These are phyloP conservation scores for Erythrobasidium yunnanense DNA, from an alignment of 768 basidiomycete species.

Conservation along the genomic window DNA sequence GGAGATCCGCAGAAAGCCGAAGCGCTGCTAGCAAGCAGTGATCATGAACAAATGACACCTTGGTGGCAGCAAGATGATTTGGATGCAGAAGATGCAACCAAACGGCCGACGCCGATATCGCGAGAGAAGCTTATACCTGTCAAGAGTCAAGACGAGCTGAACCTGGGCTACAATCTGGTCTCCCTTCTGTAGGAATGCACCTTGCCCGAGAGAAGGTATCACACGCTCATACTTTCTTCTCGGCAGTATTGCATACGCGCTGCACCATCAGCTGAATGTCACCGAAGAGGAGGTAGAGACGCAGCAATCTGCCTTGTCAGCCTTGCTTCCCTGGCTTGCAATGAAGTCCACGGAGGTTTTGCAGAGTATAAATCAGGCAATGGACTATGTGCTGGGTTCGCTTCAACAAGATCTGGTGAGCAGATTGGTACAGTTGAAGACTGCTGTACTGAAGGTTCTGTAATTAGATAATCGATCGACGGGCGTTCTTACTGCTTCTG, in stretches of 20 bases:
- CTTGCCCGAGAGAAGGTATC: too few relatives aligned
- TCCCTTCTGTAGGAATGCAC: conserved; percentile 18
- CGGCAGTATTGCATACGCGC: conserved; percentile 1
- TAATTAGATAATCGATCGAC: conserved; percentile 8
- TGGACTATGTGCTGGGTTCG: background rate
- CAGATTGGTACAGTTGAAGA: background rate
- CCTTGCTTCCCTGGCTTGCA: background rate
- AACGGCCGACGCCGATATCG: background rate
- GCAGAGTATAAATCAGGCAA: background rate
- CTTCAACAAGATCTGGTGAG: background rate
- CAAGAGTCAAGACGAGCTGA: background rate
- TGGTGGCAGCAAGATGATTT: background rate
- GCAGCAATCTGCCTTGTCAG: background rate
- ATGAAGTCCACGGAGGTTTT: background rate
- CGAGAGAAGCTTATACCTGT: background rate
- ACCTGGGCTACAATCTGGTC: background rate
- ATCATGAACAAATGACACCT: background rate
- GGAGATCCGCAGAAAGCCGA: background rate
- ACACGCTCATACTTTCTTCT: too few relatives aligned
- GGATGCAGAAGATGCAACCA: background rate
- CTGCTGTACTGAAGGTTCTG: background rate
- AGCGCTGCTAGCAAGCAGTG: background rate
- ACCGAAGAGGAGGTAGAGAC: background rate
- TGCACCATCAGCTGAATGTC: background rate
- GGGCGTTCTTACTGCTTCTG: background rate